phyloP scores from a whole-genome alignment of 192 early-diverging fungal genomes.

The Umbelopsis vinacea region DNA sequence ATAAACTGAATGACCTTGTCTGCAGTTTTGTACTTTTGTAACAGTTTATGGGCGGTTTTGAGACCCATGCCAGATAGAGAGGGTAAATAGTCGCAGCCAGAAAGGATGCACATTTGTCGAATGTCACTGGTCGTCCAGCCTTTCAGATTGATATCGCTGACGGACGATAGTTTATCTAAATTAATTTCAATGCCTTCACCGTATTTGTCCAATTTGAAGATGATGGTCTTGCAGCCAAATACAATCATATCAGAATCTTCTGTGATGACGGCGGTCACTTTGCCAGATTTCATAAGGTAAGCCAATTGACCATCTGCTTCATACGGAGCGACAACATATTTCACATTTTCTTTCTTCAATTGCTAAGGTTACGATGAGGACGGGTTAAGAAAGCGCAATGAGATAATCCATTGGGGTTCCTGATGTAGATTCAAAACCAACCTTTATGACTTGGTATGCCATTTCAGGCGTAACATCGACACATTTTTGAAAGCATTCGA shows the following conservation, averaged over 20 bases:
- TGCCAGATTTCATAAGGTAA: constrained; percentile 68
- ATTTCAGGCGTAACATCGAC: constrained; percentile 88
- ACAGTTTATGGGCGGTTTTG: constrained; percentile 69
- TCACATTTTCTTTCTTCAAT: constrained; percentile 64
- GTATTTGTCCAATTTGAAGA: constrained; percentile 82
- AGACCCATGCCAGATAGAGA: constrained; percentile 87
- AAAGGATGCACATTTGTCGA: constrained; percentile 93
- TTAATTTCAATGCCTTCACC: constrained; percentile 72
- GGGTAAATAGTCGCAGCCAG: constrained; percentile 96
- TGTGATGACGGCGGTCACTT: constrained; percentile 82
- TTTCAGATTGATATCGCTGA: constrained; percentile 51
- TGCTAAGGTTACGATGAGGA: neutral
- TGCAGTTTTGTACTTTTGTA: constrained; percentile 50
- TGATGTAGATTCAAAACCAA: constrained; percentile 28
- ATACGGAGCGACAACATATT: constrained; percentile 91
- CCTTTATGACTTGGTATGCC: constrained; percentile 79
- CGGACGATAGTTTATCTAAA: constrained; percentile 52
- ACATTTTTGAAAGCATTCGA: constrained; percentile 72
- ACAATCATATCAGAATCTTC: constrained; percentile 96
- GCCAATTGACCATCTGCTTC: constrained; percentile 98
- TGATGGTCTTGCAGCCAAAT: constrained; percentile 86
- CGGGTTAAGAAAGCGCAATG: neutral
- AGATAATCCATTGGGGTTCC: neutral
- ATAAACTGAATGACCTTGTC: constrained; percentile 40
- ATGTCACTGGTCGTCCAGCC: constrained; percentile 68